Conservation (phyloP, 768 basidiomycete genomes). For the Tylopilus rubrobrunneus region DNA sequence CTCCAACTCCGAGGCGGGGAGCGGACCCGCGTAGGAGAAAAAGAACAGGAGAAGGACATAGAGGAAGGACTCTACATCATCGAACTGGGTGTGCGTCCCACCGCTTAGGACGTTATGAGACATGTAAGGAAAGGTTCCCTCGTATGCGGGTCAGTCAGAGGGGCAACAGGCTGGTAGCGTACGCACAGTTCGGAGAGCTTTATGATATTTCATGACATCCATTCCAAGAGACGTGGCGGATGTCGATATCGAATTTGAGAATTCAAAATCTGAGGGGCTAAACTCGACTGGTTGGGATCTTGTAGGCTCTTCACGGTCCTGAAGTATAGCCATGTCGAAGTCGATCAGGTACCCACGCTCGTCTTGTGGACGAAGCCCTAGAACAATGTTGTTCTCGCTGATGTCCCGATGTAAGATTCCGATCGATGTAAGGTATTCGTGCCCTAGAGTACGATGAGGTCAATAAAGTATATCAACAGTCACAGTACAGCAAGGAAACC, state of each 20-base stretch:
- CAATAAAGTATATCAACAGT: too few relatives aligned
- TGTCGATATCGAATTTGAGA: too few relatives aligned
- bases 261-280: too few relatives aligned
- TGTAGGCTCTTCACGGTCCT: not conserved
- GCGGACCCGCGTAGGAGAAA: conserved; percentile 1
- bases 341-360: not conserved
- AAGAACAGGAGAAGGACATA: not conserved
- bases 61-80: conserved; percentile 4
- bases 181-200: too few relatives aligned
- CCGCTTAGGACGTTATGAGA: not conserved
- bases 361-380: not conserved
- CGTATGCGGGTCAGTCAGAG: too few relatives aligned
- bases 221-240: too few relatives aligned
- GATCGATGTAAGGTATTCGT: not conserved
- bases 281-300: too few relatives aligned
- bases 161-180: too few relatives aligned
- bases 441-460: too few relatives aligned
- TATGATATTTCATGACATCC: too few relatives aligned
- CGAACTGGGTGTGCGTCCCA: not conserved
- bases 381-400: not conserved
- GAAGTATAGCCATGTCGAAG: not conserved
- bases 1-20: not conserved
- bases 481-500: too few relatives aligned
- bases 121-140: conserved; percentile 1
- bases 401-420: not conserved